A percentile compares a stretch with the other conserved stretches of the same genome.
These are phyloP conservation scores for Starmera dryadoides DNA, from an alignment of 805 yeast genomes.

Conservation along the genomic window DNA sequence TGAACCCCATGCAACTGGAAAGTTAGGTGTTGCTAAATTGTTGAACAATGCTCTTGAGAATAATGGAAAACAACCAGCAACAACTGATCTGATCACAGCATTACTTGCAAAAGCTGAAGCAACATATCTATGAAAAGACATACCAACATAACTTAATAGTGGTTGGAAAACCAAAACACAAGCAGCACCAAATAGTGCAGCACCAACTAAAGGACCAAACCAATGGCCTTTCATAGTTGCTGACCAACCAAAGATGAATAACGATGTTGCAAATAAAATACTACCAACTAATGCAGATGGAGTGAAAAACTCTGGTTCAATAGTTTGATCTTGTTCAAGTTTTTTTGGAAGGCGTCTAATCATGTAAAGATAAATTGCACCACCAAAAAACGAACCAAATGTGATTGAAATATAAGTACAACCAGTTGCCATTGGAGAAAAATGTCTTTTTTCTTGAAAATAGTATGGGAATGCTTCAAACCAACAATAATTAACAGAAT, in stretches of 20 bases:
- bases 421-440: too few relatives aligned
- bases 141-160: slow-evolving; percentile 50
- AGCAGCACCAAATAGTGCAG: slow-evolving; percentile 30
- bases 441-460: too few relatives aligned
- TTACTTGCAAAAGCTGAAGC: slow-evolving; percentile 67
- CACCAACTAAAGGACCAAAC: slow-evolving; percentile 41
- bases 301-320: slow-evolving; percentile 36
- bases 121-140: slow-evolving; percentile 47
- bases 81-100: slow-evolving; percentile 54
- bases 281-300: slow-evolving; percentile 36
- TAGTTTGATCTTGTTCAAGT: slow-evolving; percentile 17
- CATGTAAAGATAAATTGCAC: too few relatives aligned
- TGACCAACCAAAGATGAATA: slow-evolving; percentile 47
- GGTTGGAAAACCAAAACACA: slow-evolving; percentile 50
- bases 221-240: slow-evolving; percentile 34
- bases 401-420: too few relatives aligned
- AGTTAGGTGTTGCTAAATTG: too few relatives aligned
- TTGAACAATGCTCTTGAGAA: too few relatives aligned
- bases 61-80: too few relatives aligned
- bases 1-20: too few relatives aligned
- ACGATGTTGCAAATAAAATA: slow-evolving; percentile 32
- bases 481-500: slow-evolving; percentile 47
- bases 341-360: too few relatives aligned
- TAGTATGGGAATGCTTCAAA: slow-evolving; percentile 56
- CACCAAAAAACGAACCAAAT: too few relatives aligned